phyloP scores from a whole-genome alignment of 257 asterid genomes.

The Forsythia viridissima region DNA sequence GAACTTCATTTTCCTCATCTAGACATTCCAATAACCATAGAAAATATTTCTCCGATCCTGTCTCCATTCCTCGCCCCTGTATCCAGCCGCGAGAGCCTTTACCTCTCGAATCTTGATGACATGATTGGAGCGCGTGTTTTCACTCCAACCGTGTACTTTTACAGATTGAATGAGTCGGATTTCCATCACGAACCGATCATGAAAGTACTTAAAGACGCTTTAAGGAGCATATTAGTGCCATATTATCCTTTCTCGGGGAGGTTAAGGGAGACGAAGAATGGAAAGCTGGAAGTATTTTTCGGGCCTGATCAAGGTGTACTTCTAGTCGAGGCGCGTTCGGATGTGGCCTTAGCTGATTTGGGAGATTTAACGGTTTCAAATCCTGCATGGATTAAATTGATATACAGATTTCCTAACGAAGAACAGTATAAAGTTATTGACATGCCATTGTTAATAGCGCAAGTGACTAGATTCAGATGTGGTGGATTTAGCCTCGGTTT shows the following conservation, averaged over 20 bases:
- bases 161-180: slow-evolving; percentile 24
- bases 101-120: slow-evolving; percentile 93
- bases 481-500: slow-evolving; percentile 86
- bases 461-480: slow-evolving; percentile 68
- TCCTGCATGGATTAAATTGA: slow-evolving; percentile 72
- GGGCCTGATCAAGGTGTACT: slow-evolving; percentile 70
- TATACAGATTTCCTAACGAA: slow-evolving; percentile 64
- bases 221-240: slow-evolving; percentile 62
- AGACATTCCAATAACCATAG: slow-evolving; percentile 57
- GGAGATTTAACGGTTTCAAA: slow-evolving; percentile 77
- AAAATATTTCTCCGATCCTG: slow-evolving; percentile 40
- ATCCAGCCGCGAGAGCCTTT: slow-evolving; percentile 46
- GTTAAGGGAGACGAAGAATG: slow-evolving; percentile 56
- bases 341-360: slow-evolving; percentile 47
- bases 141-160: slow-evolving; percentile 84
- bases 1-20: slow-evolving; percentile 71
- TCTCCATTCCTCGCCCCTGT: slow-evolving; percentile 46
- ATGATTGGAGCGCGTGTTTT: slow-evolving; percentile 79
- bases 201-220: slow-evolving; percentile 58
- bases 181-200: slow-evolving; percentile 21
- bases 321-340: slow-evolving; percentile 69
- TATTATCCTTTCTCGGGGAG: slow-evolving; percentile 87
- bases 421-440: slow-evolving; percentile 67
- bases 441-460: slow-evolving; percentile 90
- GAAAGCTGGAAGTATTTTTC: slow-evolving; percentile 75